Evolutionary conservation across 768 basidiomycete species (phyloP), one percentile per base, ranked within the genome.

Genomic region (Suillus sp.): DNA sequence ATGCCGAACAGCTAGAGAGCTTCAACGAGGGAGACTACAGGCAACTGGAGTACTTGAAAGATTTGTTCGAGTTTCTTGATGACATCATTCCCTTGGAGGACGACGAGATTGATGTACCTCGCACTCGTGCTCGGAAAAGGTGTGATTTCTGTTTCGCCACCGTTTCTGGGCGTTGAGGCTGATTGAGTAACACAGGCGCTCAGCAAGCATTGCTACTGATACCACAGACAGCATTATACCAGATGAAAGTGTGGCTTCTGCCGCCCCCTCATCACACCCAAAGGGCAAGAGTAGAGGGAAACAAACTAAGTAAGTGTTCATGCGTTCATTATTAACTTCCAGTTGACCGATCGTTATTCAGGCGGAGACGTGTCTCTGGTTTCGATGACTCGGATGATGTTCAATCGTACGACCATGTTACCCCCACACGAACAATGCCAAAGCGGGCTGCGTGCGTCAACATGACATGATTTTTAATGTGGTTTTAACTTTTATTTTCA

Each of bases 21-120:
- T 89, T 93, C 72, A 86, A 81, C 64, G 90, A 92, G 69, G 88
- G 84, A 43, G 89, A 92, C 48, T 87, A 85, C 63, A 78, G 88
- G 63, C 79, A 88, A 61, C 78, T 92, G 3, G 84, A 87, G 59
- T 78, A 84, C 34, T 81, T 91, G 32, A 81, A 85, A 45, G 81
- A 84, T 0, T 69, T 91, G 32, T 93, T 93, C 70, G 80, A 83
- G 53, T 90, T 90, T 71, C 68, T 92, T 72, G 91, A 93, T 66
- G 84, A 86, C 11, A 84, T 93, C 48, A 80, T 90, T 47, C 87
- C 90, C 2, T 74, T 86, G 47, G 87, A 86, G n/a, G 88, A 87
- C 7, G 84, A 82, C 9, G 87, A 88, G 20, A 64, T 77, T 6
- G 79, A 80, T 25, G 61, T 72, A 45, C 78, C 81, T 20, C 78